Percentiles rank a stretch among this genome's conserved stretches.
phyloP scores from a whole-genome alignment of 1,284 basidiomycete genomes.

The Entoloma clypeatum region DNA sequence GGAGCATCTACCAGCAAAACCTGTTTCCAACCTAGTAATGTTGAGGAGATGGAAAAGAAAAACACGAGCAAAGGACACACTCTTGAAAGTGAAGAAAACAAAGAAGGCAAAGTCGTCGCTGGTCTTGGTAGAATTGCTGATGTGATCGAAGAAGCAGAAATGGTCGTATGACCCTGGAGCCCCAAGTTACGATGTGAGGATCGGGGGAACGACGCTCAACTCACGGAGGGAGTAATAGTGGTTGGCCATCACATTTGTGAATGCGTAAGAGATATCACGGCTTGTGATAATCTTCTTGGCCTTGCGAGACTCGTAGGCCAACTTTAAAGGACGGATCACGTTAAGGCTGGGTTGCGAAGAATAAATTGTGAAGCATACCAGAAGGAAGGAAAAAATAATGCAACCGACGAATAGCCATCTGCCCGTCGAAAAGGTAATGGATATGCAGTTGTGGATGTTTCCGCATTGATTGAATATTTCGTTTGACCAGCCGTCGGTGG shows the following conservation, averaged over 20 bases:
- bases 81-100: conserved; percentile 99
- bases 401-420: conserved; percentile 98
- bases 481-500: conserved; percentile 88
- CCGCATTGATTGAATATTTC: conserved; percentile 80
- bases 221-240: conserved; percentile 89
- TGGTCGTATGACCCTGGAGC: conserved; percentile 85
- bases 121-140: conserved; percentile 92
- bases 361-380: conserved; percentile 51
- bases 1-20: conserved; percentile 94
- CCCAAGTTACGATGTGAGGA: conserved; percentile 8
- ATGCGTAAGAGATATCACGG: conserved; percentile 94
- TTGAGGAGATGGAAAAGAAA: conserved; percentile 11
- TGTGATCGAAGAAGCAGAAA: conserved; percentile 97
- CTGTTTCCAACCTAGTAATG: conserved; percentile 84
- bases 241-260: conserved; percentile 97
- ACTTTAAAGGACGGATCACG: conserved; percentile 32
- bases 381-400: conserved; percentile 94
- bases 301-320: conserved; percentile 92
- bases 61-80: conserved; percentile 41
- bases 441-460: conserved; percentile 64
- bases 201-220: conserved; percentile 28
- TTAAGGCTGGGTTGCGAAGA: conserved; percentile 7
- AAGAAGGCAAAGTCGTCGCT: conserved; percentile 99
- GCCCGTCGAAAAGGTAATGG: conserved; percentile 85
- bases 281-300: conserved; percentile 90